Conservation (phyloP, 169 alveolate species). For the Cryptosporidium xiaoi region DNA sequence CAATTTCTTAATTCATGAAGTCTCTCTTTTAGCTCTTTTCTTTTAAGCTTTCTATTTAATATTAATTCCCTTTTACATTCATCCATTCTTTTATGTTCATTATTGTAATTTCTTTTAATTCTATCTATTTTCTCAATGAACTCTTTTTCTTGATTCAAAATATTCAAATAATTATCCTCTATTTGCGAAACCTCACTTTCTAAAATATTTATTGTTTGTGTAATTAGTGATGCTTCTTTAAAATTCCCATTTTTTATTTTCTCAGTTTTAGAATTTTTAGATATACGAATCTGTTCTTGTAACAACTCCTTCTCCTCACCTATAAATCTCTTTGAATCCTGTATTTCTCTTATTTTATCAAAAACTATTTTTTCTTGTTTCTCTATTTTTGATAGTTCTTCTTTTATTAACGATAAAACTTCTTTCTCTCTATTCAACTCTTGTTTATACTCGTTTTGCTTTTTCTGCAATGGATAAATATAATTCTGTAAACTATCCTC, state of each 20-base stretch:
- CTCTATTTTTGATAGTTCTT: slow-evolving; percentile 44
- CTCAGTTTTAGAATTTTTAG: slow-evolving; percentile 60
- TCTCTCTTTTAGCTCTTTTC: slow-evolving; percentile 1
- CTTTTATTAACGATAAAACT: slow-evolving; percentile 1
- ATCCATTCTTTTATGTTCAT: slow-evolving; percentile 16
- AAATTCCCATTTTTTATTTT: slow-evolving; percentile 46
- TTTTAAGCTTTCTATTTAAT: slow-evolving; percentile 15
- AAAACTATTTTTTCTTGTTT: slow-evolving; percentile 32
- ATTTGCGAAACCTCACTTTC: slow-evolving; percentile 26
- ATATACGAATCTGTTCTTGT: slow-evolving; percentile 42
- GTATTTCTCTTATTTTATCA: slow-evolving; percentile 52
- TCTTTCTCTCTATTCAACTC: slow-evolving; percentile 33
- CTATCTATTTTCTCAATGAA: slow-evolving; percentile 55
- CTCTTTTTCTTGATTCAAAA: slow-evolving; percentile 54
- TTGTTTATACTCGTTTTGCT: slow-evolving; percentile 18
- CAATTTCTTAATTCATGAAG: slow-evolving; percentile 33
- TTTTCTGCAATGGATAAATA: slow-evolving; percentile 25
- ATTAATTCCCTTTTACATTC: slow-evolving; percentile 10
- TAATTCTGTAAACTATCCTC: slow-evolving; percentile 34
- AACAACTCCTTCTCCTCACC: slow-evolving; percentile 57
- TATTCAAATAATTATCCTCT: slow-evolving; percentile 26
- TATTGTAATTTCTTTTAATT: slow-evolving; percentile 9
- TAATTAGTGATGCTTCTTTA: slow-evolving; percentile 62
- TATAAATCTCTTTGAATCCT: slow-evolving; percentile 16
- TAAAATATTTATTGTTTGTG: slow-evolving; percentile 38